Evolutionary conservation across 768 basidiomycete genomes (phyloP).

Genomic region (Phlegmacium glaucopus): DNA sequence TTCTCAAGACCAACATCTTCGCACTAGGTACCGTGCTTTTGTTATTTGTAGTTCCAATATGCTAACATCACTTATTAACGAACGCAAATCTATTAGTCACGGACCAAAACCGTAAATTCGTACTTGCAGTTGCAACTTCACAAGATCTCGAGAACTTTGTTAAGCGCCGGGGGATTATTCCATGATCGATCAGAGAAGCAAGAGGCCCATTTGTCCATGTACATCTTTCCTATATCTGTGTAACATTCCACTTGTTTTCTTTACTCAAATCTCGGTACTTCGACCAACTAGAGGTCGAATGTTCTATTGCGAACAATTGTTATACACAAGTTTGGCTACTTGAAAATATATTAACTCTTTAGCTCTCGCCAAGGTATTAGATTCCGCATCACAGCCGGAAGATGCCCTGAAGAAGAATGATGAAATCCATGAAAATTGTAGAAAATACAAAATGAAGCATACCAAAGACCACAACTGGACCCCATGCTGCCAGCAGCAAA

Average conservation of each 20-base stretch:
- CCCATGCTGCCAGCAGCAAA: slow-evolving; percentile 57
- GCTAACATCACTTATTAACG: no score
- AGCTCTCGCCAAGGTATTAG: slow-evolving; percentile 31
- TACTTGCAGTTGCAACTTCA: slow-evolving; percentile 73
- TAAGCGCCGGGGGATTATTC: slow-evolving; percentile 29
- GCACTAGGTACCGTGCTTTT: slow-evolving; percentile 52
- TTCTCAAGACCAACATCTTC: slow-evolving; percentile 69
- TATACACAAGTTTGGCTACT: no score
- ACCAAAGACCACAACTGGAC: slow-evolving; percentile 55
- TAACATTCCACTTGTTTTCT: no score
- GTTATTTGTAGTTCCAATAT: no score
- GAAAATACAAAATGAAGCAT: slow-evolving; percentile 6
- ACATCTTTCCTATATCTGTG: no score
- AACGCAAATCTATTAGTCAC: slow-evolving; percentile 53
- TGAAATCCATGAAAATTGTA: no score
- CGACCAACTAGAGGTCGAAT: no score
- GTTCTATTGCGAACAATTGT: no score
- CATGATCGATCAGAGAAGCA: slow-evolving; percentile 28
- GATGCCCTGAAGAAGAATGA: slow-evolving; percentile 26
- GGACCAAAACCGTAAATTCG: slow-evolving; percentile 77
- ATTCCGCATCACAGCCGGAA: slow-evolving; percentile 35
- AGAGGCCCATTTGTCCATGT: no score
- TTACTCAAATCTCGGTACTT: no score
- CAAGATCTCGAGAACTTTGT: slow-evolving; percentile 72
- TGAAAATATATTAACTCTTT: not conserved